Evolutionary conservation across 345 rosid genomes (phyloP).

Genomic region (Populus alba): DNA sequence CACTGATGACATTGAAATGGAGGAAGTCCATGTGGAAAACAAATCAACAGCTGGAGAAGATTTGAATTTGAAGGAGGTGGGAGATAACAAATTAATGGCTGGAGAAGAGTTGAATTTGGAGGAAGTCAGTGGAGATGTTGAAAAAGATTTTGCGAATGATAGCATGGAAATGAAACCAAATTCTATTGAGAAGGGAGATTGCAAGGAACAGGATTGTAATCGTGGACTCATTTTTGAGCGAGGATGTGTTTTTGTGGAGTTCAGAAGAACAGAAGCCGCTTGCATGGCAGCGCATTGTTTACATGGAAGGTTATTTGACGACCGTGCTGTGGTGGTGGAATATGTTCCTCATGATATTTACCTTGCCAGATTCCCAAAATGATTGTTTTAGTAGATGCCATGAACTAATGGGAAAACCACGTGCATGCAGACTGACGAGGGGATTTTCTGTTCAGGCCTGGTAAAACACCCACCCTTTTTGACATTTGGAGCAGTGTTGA

Average conservation of each 20-base stretch:
- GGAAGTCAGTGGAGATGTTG: conserved; percentile 15
- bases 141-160: conserved; percentile 10
- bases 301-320: conserved; percentile 66
- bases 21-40: conserved; percentile 11
- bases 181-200: conserved; percentile 30
- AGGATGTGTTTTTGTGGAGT: conserved; percentile 76
- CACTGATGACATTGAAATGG: conserved; percentile 8
- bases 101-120: conserved; percentile 24
- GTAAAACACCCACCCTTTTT: neutral
- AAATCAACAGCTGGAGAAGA: conserved; percentile 21
- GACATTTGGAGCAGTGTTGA: neutral
- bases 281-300: conserved; percentile 67
- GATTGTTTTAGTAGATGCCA: neutral
- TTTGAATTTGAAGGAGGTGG: conserved; percentile 18
- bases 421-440: neutral
- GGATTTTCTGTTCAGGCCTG: neutral
- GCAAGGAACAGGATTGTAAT: conserved; percentile 26
- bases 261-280: conserved; percentile 65
- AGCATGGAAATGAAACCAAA: neutral
- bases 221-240: conserved; percentile 42
- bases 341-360: conserved; percentile 58
- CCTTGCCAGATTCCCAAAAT: conserved; percentile 48
- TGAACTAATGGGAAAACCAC: neutral
- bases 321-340: conserved; percentile 51
- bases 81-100: conserved; percentile 20